Base-by-base conservation (phyloP, 108 stramenopile species). In the Fistulifera pelliculosa region DNA sequence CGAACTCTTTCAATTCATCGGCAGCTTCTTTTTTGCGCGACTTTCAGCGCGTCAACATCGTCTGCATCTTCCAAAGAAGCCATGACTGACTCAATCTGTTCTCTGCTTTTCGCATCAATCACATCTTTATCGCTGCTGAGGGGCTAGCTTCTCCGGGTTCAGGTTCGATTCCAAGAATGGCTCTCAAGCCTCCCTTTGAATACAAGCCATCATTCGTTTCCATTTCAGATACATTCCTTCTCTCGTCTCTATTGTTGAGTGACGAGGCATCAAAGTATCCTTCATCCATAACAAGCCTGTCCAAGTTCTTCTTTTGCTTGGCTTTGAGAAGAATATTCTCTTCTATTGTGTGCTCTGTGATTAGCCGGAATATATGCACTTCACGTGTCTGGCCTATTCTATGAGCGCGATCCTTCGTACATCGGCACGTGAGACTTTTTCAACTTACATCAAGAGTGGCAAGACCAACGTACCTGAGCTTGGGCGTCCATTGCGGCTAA, bases 241-340 rank as follows among this genome's bases (percentile, higher is more conserved):
- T 42, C 40, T 55, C 49, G n/a, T 48, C 47, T 27, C 27, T 38
- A 17, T 41, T 6, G 38, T 39, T 6, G n/a, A 38, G 53, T 18
- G 68, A 41, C 1, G 75, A 60, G 10, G 85, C 65, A 43, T 85
- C 71, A 65, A 98, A 99, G 38, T 96, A 89, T 31, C 96, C 98
- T 60, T 85, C 81, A 26, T 94, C 93, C 88, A 99, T 94, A 0
- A 95, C 94, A 26, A 99, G 60, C 7, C 88, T 77, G 64, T 96
- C 96, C 15, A 99, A 76, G 47, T 94, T 91, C 16, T 83, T 76
- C 73, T 96, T 96, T 62, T 99, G 96, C 51, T 81, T 76, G 25
- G 86, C 96, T 62, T 99, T 99, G 14, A 77, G 56, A 25, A 99
- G 66, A 50, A 99, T 98, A 73, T 98, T 98, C 62, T 99, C 98